Base-by-base conservation (phyloP, 2,329 filamentous ascomycete species). In the Talaromyces sp. region DNA sequence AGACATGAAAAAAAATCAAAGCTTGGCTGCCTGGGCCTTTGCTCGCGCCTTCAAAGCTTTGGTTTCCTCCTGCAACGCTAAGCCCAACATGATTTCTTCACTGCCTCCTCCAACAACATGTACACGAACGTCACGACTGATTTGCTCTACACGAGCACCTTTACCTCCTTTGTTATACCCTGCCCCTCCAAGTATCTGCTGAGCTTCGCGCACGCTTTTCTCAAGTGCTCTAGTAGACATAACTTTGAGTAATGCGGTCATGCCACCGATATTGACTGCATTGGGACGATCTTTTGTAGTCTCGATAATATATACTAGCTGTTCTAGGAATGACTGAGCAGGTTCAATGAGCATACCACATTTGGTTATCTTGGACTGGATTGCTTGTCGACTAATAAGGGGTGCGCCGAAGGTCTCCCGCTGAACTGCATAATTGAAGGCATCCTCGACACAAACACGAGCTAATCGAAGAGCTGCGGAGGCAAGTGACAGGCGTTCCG, bases 401-500 rank as follows among this genome's bases (percentile, higher is more conserved):
- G 84, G 83, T 49, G 82, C 82, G 22, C 86, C 86, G 70, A 89
- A 89, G 0, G 87, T 88, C 72, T 89, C 86, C 22, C 88, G 82
- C 73, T 88, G 87, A 67, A 89, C 75, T 31, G 84, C 83, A 70
- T 90, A 90, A 66, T 85, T 85, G 72, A 88, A 86, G 0, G 88
- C 87, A 5, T 86, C 78, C 60, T 82, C 77, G 1, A 89, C 79
- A 7, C 86, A 88, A 4, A 89, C 85, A 3, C 85, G 81, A 1
- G 88, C 81, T 68, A 88, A 82, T 5, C 89, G 81, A 1, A 89
- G 88, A 1, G 85, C 84, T 1, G 85, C 83, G 49, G 91, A 86
- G 1, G 87, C 83, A 65, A 92, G 89, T 6, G 82, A 82, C 4
- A 92, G 81, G 0, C 90, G 85, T 74, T 93, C 90, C 73, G 91